Conservation (phyloP, 2,329 filamentous ascomycete species). For the Juglanconis oblonga region DNA sequence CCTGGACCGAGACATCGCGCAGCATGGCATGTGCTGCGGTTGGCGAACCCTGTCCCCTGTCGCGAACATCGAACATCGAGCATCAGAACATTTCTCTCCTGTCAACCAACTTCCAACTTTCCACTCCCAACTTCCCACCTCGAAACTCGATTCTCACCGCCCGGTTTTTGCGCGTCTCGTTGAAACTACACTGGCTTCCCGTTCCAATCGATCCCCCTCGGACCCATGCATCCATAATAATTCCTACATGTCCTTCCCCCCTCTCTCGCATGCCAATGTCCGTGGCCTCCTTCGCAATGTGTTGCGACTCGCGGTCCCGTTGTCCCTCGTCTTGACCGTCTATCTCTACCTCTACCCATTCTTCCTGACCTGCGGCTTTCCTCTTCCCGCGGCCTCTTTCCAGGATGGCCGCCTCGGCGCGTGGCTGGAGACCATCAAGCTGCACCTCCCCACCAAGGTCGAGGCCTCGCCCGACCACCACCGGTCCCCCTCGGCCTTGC, state of each 20-base stretch:
- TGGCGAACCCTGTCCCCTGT: too few relatives aligned
- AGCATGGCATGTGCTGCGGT: too few relatives aligned
- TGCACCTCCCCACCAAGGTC: slow-evolving; percentile 34
- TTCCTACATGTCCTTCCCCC: slow-evolving; percentile 5
- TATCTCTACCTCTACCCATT: slow-evolving; percentile 88
- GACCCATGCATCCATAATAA: neutral
- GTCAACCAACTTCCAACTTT: too few relatives aligned
- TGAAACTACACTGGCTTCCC: too few relatives aligned
- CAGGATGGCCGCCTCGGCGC: slow-evolving; percentile 23
- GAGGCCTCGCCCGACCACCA: slow-evolving; percentile 22
- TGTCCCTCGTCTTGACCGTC: slow-evolving; percentile 66
- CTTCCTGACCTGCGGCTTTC: slow-evolving; percentile 79
- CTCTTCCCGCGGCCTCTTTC: slow-evolving; percentile 37
- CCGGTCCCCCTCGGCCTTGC: slow-evolving; percentile 21
- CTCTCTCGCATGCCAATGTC: neutral
- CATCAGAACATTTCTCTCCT: too few relatives aligned
- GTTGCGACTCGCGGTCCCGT: slow-evolving; percentile 56
- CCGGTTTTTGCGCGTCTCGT: too few relatives aligned
- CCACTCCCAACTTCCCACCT: too few relatives aligned
- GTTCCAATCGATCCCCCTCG: too few relatives aligned
- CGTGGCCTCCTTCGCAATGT: slow-evolving; percentile 48
- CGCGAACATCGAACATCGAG: too few relatives aligned
- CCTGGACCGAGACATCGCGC: too few relatives aligned
- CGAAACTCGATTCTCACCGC: too few relatives aligned
- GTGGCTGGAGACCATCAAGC: slow-evolving; percentile 37